Evolutionary conservation across 805 yeast genomes (phyloP), one percentile per base, ranked within the genome.

Genomic region (Tanozyma kutaoensis): DNA sequence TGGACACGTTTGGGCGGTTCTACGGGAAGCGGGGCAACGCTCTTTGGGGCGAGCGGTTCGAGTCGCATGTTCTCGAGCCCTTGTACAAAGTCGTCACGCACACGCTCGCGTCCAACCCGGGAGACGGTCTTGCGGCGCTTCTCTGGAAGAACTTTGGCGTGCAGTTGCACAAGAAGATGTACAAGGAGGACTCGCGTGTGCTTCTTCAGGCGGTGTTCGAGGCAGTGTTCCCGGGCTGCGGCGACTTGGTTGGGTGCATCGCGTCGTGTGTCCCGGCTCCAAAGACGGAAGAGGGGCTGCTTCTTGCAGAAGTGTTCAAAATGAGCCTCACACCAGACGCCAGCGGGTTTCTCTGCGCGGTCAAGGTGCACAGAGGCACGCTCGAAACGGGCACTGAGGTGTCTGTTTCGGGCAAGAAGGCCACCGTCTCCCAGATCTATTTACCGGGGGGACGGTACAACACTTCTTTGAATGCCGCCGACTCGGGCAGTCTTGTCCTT

Each of bases 21-120:
- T 42, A 62, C 0, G 45, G 45, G 20, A 39, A 36, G 25, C 53
- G 50, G 28, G 29, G 24, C 25, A 45, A 32, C 34, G 28, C 18
- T 33, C 26, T 23, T 53, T 39, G 21, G 29, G 17, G 22, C 70
- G 20, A 27, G 28, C 46, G 82, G 1, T 79, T 88, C 46, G 63
- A 66, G 5, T 56, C 62, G 24, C 77, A 84, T 38, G 62, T 91
- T 6, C 51, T 85, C 7, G 72, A 70, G 15, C 98, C 97, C 2
- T 41, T 88, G 9, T 88, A 85, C 53, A 86, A 88, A 45, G 45
- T 86, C 7, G 52, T 75, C 20, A 61, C 82, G 0, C 62, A 69
- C 26, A 59, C 79, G 0, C 42, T 88, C 8, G 61, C 82, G 0
- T 58, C 65, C 20, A 66, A 66, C 12, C 50, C 67, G 2, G 41